Evolutionary conservation across 2,329 filamentous ascomycete species (phyloP), one percentile per base, ranked within the genome.

Genomic region (Cytospora mali): DNA sequence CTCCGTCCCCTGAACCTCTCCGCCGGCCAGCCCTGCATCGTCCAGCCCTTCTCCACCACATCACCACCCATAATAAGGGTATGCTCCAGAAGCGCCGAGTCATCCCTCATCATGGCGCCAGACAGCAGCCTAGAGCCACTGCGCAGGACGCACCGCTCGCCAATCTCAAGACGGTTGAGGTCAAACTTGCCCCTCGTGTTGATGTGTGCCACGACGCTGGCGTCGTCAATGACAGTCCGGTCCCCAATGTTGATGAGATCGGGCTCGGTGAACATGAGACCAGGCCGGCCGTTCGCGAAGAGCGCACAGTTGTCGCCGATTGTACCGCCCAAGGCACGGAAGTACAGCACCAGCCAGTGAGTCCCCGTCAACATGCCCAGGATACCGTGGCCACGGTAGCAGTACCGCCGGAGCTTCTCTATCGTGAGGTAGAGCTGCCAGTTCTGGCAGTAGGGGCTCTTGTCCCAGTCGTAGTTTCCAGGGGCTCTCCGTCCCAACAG

Each of bases 391-490:
- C 80, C 78, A 4, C 78, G 77, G 66, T 80, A 84, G 69, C 81
- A 84, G 48, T 78, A 73, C 10, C 79, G 75, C 1, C 82, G 77
- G 3, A 86, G 70, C 21, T 76, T 76, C 72, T 85, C 83, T 42
- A 84, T 76, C 31, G 76, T 76, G 3, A 85, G 74, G 68, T 81
- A 82, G 10, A 85, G 68, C 68, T 86, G 82, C 82, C 83, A 86
- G 35, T 81, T 79, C 68, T 86, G 84, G 71, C 82, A 85, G 72
- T 85, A 86, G 18, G 77, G 75, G 23, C 75, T 80, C 70, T 80
- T 80, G 68, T 86, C 84, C 83, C 83, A 86, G 71, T 84, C 81
- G 67, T 84, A 84, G 64, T 80, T 81, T 16, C 84, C 84, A 3
- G 79, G 79, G 64, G 72, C 71, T 46, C 83, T 76, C 23, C 78